Evolutionary conservation across 371 early-diverging fungal genomes (phyloP), one percentile per base, ranked within the genome.

Genomic region (Mucor racemosus): DNA sequence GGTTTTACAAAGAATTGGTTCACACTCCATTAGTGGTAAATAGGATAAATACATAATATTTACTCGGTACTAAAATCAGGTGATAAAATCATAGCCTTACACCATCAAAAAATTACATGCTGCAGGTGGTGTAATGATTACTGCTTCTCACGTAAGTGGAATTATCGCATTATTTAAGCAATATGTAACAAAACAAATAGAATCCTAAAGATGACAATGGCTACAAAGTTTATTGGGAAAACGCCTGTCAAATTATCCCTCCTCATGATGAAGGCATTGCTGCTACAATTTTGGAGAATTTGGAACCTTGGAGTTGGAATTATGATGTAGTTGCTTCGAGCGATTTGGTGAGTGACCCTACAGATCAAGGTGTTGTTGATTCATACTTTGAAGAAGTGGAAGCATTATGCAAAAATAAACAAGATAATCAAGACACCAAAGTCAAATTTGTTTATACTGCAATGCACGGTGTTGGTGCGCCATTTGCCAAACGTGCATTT

Each of bases 171-270:
- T 1, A 38, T 3, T 26, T 10, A 26, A n/a, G 34, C n/a, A 11
- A 11, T 38, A 38, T 38, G 7, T 11, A 38, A 38, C 38, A 38
- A 38, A 44, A 4, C 0, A 33, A 2, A 10, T 65, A 81, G 78
- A 99, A 99, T 76, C 99, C 99, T 35, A 95, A 95, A 76, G 84
- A 91, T 71, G 98, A 99, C 77, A 99, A 99, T 80, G 99, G 99
- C 11, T 96, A 99, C 81, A 99, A 99, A 83, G 93, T 99, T 61
- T 82, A 96, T 73, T 94, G 94, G 93, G 90, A 88, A 64, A 97
- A 97, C 67, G 94, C 92, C 0, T 92, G 94, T 61, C 96, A 98
- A 79, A 97, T 98, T 67, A 92, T 96, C 60, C 90, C 95, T 14
- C 97, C 98, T 10, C 86, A 90, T 42, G 97, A 97, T 76, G 84